phyloP scores from a whole-genome alignment of 2,329 filamentous ascomycete genomes.

The Clarireedia sp. region DNA sequence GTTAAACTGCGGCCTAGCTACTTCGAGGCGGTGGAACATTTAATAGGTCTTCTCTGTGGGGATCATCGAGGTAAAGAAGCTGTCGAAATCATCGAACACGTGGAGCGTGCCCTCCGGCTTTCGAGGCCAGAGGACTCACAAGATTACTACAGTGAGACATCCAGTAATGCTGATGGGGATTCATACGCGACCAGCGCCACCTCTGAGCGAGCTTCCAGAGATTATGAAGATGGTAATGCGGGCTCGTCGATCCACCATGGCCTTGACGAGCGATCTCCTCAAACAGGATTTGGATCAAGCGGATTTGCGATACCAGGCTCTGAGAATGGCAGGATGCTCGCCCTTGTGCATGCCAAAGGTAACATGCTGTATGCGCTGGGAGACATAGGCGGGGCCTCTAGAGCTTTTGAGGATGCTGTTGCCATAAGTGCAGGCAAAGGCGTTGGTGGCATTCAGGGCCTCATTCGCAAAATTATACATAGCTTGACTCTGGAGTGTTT shows the following conservation, averaged over 20 bases:
- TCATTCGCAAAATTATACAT: slow-evolving; percentile 70
- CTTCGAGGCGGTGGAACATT: slow-evolving; percentile 90
- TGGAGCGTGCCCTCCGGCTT: slow-evolving; percentile 65
- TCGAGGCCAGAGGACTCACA: slow-evolving; percentile 39
- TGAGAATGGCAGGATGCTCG: slow-evolving; percentile 87
- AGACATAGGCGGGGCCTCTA: slow-evolving; percentile 70
- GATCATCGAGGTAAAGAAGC: slow-evolving; percentile 77
- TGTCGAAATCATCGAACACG: slow-evolving; percentile 75
- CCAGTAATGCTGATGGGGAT: slow-evolving; percentile 39
- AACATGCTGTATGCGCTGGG: slow-evolving; percentile 93
- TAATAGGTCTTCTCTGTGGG: slow-evolving; percentile 78
- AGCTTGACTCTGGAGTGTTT: slow-evolving; percentile 50
- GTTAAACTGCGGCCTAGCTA: slow-evolving; percentile 77
- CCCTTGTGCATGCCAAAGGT: slow-evolving; percentile 95
- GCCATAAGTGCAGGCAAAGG: slow-evolving; percentile 73
- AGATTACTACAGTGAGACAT: slow-evolving; percentile 51
- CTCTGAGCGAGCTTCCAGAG: slow-evolving; percentile 24
- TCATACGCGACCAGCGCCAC: slow-evolving; percentile 18
- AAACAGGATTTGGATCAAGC: slow-evolving; percentile 59
- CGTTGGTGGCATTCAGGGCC: slow-evolving; percentile 61
- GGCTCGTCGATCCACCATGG: slow-evolving; percentile 13
- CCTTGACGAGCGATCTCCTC: slow-evolving; percentile 15
- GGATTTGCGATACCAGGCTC: slow-evolving; percentile 77
- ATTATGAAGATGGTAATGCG: slow-evolving; percentile 25
- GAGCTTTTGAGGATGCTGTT: slow-evolving; percentile 91